phyloP scores from a whole-genome alignment of 2,329 filamentous ascomycete species.

The Aspergillus texensis region DNA sequence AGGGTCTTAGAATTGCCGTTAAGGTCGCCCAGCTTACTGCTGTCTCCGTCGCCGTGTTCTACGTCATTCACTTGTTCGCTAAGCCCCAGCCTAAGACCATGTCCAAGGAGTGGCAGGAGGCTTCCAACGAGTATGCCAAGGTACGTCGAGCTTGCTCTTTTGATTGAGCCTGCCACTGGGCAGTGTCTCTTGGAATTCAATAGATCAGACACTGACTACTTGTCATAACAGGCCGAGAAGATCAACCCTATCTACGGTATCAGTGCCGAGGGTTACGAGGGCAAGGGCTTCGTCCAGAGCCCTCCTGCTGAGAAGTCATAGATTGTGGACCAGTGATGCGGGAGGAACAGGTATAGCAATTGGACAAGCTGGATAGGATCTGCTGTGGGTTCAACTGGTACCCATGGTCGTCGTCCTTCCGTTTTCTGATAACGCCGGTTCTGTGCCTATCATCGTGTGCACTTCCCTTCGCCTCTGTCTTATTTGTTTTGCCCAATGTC shows the following conservation, averaged over 20 bases:
- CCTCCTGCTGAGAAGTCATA: conserved; percentile 44
- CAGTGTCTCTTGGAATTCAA: conserved; percentile 9
- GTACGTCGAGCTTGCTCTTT: conserved; percentile 55
- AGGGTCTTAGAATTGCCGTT: conserved; percentile 75
- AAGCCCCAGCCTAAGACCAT: conserved; percentile 78
- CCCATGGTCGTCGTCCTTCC: conserved; percentile 12
- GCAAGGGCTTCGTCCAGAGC: conserved; percentile 77
- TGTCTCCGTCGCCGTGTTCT: conserved; percentile 72
- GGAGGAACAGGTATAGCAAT: conserved; percentile 29
- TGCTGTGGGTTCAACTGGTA: conserved; percentile 5
- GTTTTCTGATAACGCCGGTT: conserved; percentile 20
- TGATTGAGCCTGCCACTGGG: neutral
- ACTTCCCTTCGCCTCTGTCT: conserved; percentile 27
- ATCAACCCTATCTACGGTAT: conserved; percentile 86
- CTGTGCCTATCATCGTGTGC: conserved; percentile 18
- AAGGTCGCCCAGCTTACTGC: conserved; percentile 71
- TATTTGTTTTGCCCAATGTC: conserved; percentile 31
- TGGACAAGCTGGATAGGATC: conserved; percentile 20
- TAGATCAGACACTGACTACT: conserved; percentile 22
- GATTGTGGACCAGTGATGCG: conserved; percentile 22
- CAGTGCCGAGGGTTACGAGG: conserved; percentile 75
- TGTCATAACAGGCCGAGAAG: conserved; percentile 68
- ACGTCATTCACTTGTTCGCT: conserved; percentile 70
- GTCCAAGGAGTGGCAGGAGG: conserved; percentile 97
- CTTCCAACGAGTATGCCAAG: conserved; percentile 89